Evolutionary conservation across 2,329 filamentous ascomycete genomes (phyloP).

Genomic region (Macroventuria anomochaeta): DNA sequence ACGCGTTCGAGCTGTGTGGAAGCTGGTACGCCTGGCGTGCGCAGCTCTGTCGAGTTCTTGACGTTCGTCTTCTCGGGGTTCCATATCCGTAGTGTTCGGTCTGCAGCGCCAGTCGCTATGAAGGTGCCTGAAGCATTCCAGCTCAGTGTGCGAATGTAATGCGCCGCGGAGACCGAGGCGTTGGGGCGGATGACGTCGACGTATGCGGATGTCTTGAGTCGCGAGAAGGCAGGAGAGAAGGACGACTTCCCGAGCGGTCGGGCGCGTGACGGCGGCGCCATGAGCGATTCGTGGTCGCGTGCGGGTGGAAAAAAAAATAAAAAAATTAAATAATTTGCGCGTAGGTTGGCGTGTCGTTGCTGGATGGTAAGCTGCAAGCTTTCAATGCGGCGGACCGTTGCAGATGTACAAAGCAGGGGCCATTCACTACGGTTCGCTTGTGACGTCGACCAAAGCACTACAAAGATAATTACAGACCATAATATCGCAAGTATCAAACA

Average conservation of each 20-base stretch:
- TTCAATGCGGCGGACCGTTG: not conserved
- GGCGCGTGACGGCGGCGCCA: conserved; percentile 54
- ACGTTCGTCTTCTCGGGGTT: conserved; percentile 78
- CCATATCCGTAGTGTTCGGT: conserved; percentile 78
- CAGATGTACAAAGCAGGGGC: not conserved
- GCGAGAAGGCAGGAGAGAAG: conserved; percentile 71
- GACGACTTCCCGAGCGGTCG: conserved; percentile 71
- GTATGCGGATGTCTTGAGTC: conserved; percentile 74
- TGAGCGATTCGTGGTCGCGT: conserved; percentile 10
- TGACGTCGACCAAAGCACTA: not conserved
- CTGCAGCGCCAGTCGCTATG: conserved; percentile 79
- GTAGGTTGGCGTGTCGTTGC: not conserved
- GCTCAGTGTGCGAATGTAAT: conserved; percentile 72
- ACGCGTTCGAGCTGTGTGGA: conserved; percentile 69
- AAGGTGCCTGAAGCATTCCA: conserved; percentile 88
- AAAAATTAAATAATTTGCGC: not conserved
- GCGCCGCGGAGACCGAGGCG: conserved; percentile 40
- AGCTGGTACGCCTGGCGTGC: conserved; percentile 58
- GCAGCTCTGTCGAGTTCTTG: conserved; percentile 78
- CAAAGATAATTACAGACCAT: no score
- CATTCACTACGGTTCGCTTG: not conserved
- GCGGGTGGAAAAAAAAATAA: not conserved
- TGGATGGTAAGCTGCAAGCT: not conserved
- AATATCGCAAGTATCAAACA: no score
- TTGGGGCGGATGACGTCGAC: conserved; percentile 48